A percentile compares a stretch with the other conserved stretches of the same genome.
Evolutionary conservation across 768 basidiomycete species (phyloP).

Genomic region (Cystobasidium tubakii): DNA sequence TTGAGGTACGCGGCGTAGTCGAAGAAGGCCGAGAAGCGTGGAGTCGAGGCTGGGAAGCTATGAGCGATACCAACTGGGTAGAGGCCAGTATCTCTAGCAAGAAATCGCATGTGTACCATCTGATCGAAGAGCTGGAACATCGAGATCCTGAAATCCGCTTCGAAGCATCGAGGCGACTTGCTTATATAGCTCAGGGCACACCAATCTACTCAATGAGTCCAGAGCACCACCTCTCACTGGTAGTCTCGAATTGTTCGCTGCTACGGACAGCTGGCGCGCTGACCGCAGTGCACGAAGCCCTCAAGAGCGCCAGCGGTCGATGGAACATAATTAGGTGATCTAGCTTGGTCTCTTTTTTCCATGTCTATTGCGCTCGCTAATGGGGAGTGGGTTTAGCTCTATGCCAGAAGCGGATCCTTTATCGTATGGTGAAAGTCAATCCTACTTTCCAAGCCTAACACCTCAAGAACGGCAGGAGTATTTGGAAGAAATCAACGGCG

Average conservation of each 20-base stretch:
- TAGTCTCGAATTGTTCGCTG: constrained; percentile 85
- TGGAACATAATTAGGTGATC: constrained; percentile 39
- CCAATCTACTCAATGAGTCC: constrained; percentile 86
- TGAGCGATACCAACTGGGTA: constrained; percentile 61
- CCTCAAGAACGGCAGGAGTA: constrained; percentile 63
- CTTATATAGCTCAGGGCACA: constrained; percentile 93
- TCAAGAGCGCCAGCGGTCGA: constrained; percentile 70
- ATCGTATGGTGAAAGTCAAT: background rate
- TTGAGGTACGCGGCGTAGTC: constrained; percentile 38
- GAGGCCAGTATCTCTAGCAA: constrained; percentile 60
- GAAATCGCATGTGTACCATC: constrained; percentile 66
- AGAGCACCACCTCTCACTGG: constrained; percentile 91
- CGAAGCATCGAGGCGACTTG: constrained; percentile 73
- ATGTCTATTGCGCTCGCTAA: background rate
- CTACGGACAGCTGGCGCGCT: constrained; percentile 78
- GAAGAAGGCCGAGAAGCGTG: constrained; percentile 38
- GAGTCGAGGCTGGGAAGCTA: constrained; percentile 1
- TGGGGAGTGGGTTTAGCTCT: background rate
- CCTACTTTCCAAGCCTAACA: constrained; percentile 7
- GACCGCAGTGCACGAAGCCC: constrained; percentile 71
- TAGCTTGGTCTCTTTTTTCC: background rate
- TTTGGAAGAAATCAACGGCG: constrained; percentile 82
- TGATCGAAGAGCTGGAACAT: constrained; percentile 83
- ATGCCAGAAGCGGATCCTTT: constrained; percentile 17
- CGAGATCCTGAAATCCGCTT: constrained; percentile 76